Evolutionary conservation across 2,329 filamentous ascomycete genomes (phyloP), one percentile per base, ranked within the genome.

Genomic region (Nannizzia gypsea): DNA sequence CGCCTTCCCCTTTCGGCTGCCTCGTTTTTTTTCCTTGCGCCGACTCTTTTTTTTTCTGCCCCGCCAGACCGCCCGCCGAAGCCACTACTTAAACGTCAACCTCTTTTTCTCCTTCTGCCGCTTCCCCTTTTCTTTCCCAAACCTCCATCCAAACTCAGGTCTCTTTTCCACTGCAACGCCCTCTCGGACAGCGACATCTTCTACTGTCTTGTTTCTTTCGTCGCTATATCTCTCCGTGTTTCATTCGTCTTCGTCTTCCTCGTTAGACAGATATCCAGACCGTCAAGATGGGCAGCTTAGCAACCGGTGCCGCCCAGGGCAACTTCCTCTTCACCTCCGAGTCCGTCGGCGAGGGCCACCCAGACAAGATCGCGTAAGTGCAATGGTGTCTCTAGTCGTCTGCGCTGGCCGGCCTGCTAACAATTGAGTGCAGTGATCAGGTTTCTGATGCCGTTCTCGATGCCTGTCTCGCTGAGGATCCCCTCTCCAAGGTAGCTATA

Each of bases 361-460:
- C 90, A 71, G 90, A 95, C 78, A 96, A 96, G 87, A 96, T 96
- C 74, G 89, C 88, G 81, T 84, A 73, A 66, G 78, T 74, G 15
- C 59, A 57, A 22, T 20, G 31, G 54, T 13, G 11, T 17, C 28
- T 69, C 70, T 69, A 71, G 52, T 48, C 52, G 36, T 17, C 20
- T 50, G 13, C 61, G 59, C 28, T 13, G 4, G 24, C 8, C 3
- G 28, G 54, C 26, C 15, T 40, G 59, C 61, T 61, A 44, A 58
- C 56, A 11, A 31, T 60, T 50, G 58, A 24, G 59, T 63, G 22
- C 63, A 83, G 81, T 77, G 93, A 99, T 76, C 93, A 99, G 82
- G 89, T 97, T 73, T 97, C 92, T 65, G 93, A 99, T 81, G 92
- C 93, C 70, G 84, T 99, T 72, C 91, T 99, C 81, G 93, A 99